These are phyloP conservation scores for Microstegium vimineum DNA, from an alignment of 176 grass and related monocot species.

Conservation along the genomic window DNA sequence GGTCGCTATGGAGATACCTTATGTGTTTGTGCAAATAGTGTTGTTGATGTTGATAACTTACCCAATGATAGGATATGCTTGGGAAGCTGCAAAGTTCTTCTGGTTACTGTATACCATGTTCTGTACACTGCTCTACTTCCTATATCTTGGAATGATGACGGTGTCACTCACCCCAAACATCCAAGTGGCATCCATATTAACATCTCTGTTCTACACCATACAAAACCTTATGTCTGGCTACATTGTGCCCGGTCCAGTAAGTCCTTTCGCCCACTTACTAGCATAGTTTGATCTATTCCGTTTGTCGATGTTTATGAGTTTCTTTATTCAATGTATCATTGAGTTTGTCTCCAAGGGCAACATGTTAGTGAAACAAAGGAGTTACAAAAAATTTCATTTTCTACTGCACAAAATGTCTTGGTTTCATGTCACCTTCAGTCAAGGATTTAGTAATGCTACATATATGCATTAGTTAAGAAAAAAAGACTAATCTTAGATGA, in stretches of 20 bases:
- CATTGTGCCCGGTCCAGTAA: constrained; percentile 59
- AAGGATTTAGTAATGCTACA: not conserved
- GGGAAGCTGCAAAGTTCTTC: constrained; percentile 56
- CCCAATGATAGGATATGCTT: constrained; percentile 61
- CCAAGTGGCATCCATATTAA: constrained; percentile 52
- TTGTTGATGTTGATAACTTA: constrained; percentile 60
- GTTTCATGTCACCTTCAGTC: not conserved
- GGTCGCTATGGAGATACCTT: constrained; percentile 75
- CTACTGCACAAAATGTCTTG: not conserved
- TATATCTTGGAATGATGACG: constrained; percentile 79
- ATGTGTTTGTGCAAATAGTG: constrained; percentile 35
- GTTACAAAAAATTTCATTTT: not conserved
- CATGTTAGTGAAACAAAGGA: too few species aligned
- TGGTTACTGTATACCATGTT: constrained; percentile 67
- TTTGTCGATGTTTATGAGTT: not conserved
- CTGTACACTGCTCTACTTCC: constrained; percentile 51
- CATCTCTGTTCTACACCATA: constrained; percentile 54
- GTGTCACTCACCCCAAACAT: constrained; percentile 53
- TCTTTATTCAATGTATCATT: not conserved
- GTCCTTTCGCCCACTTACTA: not conserved
- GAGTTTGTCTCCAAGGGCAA: not conserved
- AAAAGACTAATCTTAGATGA: not conserved
- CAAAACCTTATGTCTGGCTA: constrained; percentile 65
- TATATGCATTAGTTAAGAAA: not conserved
- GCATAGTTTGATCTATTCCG: not conserved